phyloP scores from a whole-genome alignment of 257 asterid genomes.

The Thymus mandschuricus region DNA sequence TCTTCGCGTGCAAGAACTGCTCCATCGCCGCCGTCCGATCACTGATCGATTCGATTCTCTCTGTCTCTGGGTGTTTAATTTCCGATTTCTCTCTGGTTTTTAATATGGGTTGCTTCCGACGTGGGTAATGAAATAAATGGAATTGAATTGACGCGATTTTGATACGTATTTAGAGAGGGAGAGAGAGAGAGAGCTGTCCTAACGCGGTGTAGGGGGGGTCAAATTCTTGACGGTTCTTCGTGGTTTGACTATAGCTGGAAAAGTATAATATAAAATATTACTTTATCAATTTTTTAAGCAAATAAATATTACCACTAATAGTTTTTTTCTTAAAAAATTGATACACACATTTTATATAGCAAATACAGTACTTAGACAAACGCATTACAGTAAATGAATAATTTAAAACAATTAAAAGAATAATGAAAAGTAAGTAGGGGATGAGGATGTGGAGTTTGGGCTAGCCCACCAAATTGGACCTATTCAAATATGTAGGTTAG shows the following conservation, averaged over 20 bases:
- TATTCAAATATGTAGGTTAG: background rate
- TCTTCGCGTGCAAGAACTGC: slow-evolving; percentile 51
- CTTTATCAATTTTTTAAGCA: too few relatives aligned
- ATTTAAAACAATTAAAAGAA: too few relatives aligned
- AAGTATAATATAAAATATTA: too few relatives aligned
- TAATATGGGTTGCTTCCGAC: background rate
- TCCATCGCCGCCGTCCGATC: slow-evolving; percentile 45
- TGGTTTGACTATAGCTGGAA: slow-evolving; percentile 17
- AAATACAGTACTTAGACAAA: too few relatives aligned
- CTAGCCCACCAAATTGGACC: slow-evolving; percentile 25
- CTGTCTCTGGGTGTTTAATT: too few relatives aligned
- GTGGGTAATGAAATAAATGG: background rate
- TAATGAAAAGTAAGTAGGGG: background rate
- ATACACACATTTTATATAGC: too few relatives aligned
- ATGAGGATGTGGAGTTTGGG: background rate
- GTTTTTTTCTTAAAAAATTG: too few relatives aligned
- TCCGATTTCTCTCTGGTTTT: background rate
- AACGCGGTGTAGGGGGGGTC: slow-evolving; percentile 32
- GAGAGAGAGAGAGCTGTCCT: background rate
- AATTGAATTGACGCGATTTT: background rate
- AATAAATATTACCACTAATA: too few relatives aligned
- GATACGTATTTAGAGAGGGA: background rate
- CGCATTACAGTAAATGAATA: too few relatives aligned
- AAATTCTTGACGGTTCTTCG: slow-evolving; percentile 31
- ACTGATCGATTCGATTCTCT: background rate